phyloP scores from a whole-genome alignment of 176 grass and related monocot genomes.

The barley (Hordeum vulgare) region MorexV3_pseudomolecules_assembly NC_058523.1:346762143-346762642 shows the following conservation, averaged over 20 bases:
- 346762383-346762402: background rate
- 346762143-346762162: slow-evolving; percentile 27
- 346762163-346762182: background rate
- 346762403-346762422: no score
- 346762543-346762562: no score
- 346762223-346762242: background rate
- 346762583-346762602: no score
- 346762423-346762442: no score
- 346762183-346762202: slow-evolving; percentile 15
- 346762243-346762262: slow-evolving; percentile 50
- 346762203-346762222: background rate
- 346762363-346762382: background rate
- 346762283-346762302: slow-evolving; percentile 79
- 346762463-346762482: no score
- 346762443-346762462: background rate
- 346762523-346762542: no score
- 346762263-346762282: slow-evolving; percentile 81
- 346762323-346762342: slow-evolving; percentile 83
- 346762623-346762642: background rate
- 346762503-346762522: no score
- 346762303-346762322: slow-evolving; percentile 64
- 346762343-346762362: background rate
- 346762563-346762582: no score
- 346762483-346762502: no score
- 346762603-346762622: background rate